Conservation (phyloP, 371 early-diverging fungal genomes). For the Gilbertella persicaria region DNA sequence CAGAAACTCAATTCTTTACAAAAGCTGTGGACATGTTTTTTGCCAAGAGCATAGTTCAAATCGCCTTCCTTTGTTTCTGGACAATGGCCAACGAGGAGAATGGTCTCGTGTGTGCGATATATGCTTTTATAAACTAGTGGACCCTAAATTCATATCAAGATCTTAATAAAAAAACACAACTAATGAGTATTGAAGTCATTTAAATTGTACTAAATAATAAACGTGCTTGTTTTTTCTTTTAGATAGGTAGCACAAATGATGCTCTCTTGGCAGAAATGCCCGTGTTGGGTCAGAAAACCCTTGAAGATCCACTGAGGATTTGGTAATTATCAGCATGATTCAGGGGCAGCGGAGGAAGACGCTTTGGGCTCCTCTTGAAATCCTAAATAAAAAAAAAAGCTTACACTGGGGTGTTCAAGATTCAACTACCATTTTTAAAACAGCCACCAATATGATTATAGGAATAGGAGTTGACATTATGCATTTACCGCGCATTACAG, state of each 20-base stretch:
- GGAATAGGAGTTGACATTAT: constrained; percentile 65
- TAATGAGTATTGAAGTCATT: too few relatives aligned
- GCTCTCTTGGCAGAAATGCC: too few relatives aligned
- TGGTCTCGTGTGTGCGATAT: constrained; percentile 32
- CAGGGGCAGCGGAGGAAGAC: too few relatives aligned
- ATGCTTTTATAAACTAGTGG: constrained; percentile 23
- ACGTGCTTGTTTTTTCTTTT: too few relatives aligned
- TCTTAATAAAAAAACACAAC: constrained; percentile 5
- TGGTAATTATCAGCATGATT: too few relatives aligned
- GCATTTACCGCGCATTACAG: constrained; percentile 47
- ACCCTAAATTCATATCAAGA: constrained; percentile 10
- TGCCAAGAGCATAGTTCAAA: constrained; percentile 29
- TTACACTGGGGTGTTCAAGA: neutral
- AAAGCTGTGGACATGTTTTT: constrained; percentile 30
- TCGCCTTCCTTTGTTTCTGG: constrained; percentile 13
- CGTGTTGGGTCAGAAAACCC: too few relatives aligned
- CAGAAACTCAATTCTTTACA: neutral
- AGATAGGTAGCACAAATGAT: too few relatives aligned
- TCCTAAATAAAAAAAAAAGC: neutral
- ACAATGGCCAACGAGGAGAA: constrained; percentile 20
- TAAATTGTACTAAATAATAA: too few relatives aligned
- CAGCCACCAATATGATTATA: constrained; percentile 40
- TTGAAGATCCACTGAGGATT: too few relatives aligned
- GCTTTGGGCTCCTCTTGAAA: too few relatives aligned
- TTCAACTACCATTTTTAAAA: neutral